Conservation (phyloP, 176 grass and related monocot genomes). For the Alloteropsis semialata region DNA sequence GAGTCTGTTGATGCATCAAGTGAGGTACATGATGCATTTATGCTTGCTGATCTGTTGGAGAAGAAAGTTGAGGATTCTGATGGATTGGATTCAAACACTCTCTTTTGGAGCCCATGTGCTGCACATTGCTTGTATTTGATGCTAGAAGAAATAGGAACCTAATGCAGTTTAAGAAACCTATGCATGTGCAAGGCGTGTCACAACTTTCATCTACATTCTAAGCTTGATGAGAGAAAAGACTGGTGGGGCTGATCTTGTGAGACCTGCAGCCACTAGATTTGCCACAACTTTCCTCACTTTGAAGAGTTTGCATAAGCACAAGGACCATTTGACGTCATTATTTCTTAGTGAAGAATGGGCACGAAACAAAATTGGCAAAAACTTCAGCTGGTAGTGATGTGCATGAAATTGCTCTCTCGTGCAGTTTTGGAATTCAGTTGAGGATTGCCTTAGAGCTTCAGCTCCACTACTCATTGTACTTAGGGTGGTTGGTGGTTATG, state of each 20-base stretch:
- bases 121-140: background rate
- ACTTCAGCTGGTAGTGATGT: background rate
- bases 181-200: background rate
- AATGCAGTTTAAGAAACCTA: background rate
- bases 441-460: background rate
- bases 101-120: too few species aligned
- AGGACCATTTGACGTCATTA: background rate
- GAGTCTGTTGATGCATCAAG: background rate
- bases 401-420: background rate
- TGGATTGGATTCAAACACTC: too few species aligned
- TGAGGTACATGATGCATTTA: background rate
- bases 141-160: background rate
- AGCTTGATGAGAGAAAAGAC: too few species aligned
- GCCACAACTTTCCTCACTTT: background rate
- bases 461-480: background rate
- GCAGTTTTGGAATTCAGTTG: background rate
- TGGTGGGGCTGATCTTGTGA: too few species aligned
- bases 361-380: background rate
- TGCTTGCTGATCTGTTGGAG: background rate
- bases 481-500: background rate
- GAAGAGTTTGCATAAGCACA: background rate
- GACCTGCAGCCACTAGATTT: background rate
- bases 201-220: background rate
- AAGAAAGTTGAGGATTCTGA: background rate
- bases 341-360: background rate